Conservation (phyloP, 176 grass and related monocot genomes). For the Puccinellia tenuiflora region DNA sequence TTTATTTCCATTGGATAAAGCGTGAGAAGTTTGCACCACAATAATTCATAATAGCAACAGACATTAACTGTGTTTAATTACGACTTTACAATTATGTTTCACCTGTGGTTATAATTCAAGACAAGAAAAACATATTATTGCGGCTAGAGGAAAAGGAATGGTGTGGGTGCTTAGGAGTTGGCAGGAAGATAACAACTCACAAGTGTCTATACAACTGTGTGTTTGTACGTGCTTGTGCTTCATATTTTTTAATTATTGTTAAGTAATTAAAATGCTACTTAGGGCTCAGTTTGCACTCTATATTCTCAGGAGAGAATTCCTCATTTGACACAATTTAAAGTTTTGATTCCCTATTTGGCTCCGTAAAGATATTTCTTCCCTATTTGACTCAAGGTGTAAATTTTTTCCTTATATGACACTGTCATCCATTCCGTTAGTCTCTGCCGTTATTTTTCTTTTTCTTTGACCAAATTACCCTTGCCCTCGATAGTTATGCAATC, state of each 20-base stretch:
- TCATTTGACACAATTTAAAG: too few species aligned
- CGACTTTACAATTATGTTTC: neutral
- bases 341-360: too few species aligned
- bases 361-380: too few species aligned
- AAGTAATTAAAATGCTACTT: neutral
- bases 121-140: neutral
- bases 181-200: neutral
- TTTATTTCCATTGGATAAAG: neutral
- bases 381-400: too few species aligned
- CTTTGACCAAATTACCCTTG: too few species aligned
- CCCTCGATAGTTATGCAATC: too few species aligned
- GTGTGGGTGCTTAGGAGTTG: neutral
- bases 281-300: neutral
- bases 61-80: neutral
- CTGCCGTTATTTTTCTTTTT: too few species aligned
- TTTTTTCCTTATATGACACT: too few species aligned
- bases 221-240: neutral
- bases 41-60: neutral
- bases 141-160: neutral
- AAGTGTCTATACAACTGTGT: neutral
- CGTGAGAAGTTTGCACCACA: neutral
- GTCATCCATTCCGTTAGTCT: too few species aligned
- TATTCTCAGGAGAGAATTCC: too few species aligned
- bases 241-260: neutral
- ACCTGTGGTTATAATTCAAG: neutral